Conservation (phyloP, 1,284 basidiomycete genomes). For the Trichosporon sp. region DNA sequence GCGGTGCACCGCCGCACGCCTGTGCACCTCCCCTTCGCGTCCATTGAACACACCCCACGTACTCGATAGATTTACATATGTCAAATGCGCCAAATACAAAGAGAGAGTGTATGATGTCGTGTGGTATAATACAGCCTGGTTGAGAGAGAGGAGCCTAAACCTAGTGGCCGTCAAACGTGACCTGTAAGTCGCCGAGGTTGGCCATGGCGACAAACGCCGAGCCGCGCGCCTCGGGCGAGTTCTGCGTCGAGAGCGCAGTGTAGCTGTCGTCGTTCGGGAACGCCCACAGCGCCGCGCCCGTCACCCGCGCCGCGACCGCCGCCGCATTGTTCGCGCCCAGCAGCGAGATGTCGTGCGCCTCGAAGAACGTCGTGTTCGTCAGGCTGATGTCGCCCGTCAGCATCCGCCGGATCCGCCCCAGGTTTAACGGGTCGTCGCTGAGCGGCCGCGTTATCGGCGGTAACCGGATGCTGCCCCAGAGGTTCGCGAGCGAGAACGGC, state of each 20-base stretch:
- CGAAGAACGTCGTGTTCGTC: slow-evolving; percentile 22
- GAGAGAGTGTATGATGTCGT: not conserved
- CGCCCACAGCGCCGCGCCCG: slow-evolving; percentile 34
- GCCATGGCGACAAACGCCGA: slow-evolving; percentile 33
- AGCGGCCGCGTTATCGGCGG: slow-evolving; percentile 19
- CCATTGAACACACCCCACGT: too few relatives aligned
- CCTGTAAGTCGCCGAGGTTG: slow-evolving; percentile 37
- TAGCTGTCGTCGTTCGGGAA: not conserved
- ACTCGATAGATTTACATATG: not conserved
- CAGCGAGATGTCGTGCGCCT: slow-evolving; percentile 22
- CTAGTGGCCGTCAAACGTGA: slow-evolving; percentile 39
- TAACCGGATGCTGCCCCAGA: slow-evolving; percentile 37
- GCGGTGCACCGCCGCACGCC: too few relatives aligned
- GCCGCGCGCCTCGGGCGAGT: slow-evolving; percentile 18
- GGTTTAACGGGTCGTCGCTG: slow-evolving; percentile 25
- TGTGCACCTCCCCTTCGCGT: too few relatives aligned
- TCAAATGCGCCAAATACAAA: slow-evolving; percentile 5
- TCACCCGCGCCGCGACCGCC: slow-evolving; percentile 24
- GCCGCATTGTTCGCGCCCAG: slow-evolving; percentile 15
- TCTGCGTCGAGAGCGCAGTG: slow-evolving; percentile 14
- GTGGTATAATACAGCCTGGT: not conserved
- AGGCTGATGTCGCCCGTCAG: slow-evolving; percentile 29
- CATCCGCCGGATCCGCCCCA: slow-evolving; percentile 24
- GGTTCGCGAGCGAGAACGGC: slow-evolving; percentile 36
- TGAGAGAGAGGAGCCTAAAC: not conserved